phyloP scores from a whole-genome alignment of 179 eudicot species.

The Spergularia azorica region DNA sequence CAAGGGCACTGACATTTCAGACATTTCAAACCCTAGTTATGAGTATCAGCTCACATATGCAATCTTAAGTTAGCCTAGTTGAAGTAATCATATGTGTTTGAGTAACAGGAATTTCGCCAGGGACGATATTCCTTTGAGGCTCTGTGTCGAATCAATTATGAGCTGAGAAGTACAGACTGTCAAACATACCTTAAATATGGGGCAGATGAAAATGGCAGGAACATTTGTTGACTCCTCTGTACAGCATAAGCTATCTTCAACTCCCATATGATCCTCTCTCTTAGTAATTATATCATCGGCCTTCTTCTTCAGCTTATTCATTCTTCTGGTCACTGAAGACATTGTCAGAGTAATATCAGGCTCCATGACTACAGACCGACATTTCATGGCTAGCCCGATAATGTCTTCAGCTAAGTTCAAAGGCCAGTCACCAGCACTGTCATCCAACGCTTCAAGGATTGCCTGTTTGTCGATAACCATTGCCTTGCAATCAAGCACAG shows the following conservation, averaged over 20 bases:
- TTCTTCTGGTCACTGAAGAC: slow-evolving; percentile 38
- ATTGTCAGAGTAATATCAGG: slow-evolving; percentile 22
- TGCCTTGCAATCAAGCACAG: slow-evolving; percentile 30
- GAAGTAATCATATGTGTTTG: no score
- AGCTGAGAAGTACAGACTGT: background rate
- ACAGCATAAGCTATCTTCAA: slow-evolving; percentile 22
- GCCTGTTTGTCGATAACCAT: slow-evolving; percentile 24
- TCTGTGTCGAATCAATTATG: background rate
- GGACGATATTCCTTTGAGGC: background rate
- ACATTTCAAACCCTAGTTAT: no score
- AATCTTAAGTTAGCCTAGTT: no score
- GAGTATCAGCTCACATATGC: no score
- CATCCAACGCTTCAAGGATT: slow-evolving; percentile 45
- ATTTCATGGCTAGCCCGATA: slow-evolving; percentile 44
- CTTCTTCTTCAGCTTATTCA: slow-evolving; percentile 44
- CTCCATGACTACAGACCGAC: slow-evolving; percentile 35
- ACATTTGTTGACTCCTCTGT: slow-evolving; percentile 36
- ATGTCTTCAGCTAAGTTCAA: slow-evolving; percentile 53
- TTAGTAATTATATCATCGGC: slow-evolving; percentile 46
- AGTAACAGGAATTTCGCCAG: no score
- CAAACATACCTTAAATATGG: slow-evolving; percentile 58
- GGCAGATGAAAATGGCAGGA: slow-evolving; percentile 67
- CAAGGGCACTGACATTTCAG: no score
- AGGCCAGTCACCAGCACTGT: slow-evolving; percentile 70
- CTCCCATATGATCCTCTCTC: slow-evolving; percentile 28